Base-by-base conservation (phyloP, 192 early-diverging fungal genomes). In the Kappamyces sp. region DNA sequence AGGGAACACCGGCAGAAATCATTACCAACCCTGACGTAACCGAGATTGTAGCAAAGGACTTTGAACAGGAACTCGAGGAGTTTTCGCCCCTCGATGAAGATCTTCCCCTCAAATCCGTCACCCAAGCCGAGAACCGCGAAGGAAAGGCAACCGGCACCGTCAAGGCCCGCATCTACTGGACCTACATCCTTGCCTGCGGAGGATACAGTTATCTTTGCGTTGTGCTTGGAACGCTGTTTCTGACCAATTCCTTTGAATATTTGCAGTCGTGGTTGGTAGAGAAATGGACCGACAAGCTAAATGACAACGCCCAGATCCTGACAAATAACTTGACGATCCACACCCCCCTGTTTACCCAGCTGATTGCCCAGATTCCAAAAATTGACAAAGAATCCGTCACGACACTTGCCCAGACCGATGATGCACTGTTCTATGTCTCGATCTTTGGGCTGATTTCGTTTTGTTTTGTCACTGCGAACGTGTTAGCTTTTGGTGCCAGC, bases 161-260 rank as follows among this genome's bases (percentile, higher is more conserved):
- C 46, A 66, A 72, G 41, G 39, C 39, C 8, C 51, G 39, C 7
- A 65, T 70, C 23, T 83, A 83, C 55, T 33, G 13, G 36, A 39
- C 38, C 7, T 83, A 80, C 55, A 37, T 79, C 36, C 3, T n/a
- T 34, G 66, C 75, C 35, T 70, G 68, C 15, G 81, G 81, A 15
- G 79, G 23, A 23, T 23, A 23, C 23, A 23, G 23, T 23, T 23
- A 23, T 23, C 23, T 23, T 23, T 23, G 23, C 23, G 0, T 23
- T 23, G 23, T 23, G 23, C 23, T 23, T 23, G 23, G 23, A 0
- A 23, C 23, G 0, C 23, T 23, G 23, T 23, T 23, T 23, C 23
- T 23, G 23, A 23, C 23, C 23, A 23, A 23, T 23, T 23, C 0
- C 23, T 23, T 23, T 23, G 23, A 23, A 23, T 23, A 23, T 23